Evolutionary conservation across 1,139 yeast species (phyloP), one percentile per base, ranked within the genome.

Genomic region (Hyphopichia wangnamkhiaoensis): DNA sequence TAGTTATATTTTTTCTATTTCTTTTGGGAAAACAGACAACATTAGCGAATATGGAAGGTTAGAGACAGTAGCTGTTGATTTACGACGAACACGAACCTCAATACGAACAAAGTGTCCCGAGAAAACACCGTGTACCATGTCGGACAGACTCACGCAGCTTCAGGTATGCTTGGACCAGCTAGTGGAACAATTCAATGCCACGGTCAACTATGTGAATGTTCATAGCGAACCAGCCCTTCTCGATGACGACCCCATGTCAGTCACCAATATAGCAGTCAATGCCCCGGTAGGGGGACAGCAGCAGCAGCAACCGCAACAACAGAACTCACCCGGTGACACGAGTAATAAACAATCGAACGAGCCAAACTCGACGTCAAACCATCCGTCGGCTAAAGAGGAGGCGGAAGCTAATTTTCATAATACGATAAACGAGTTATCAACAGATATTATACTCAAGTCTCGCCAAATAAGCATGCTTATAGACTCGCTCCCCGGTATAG

Each of bases 121-220:
- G n/a, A n/a, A n/a, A n/a, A n/a, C n/a, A n/a, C 10, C 13, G 6
- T 25, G 14, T 5, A 10, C 31, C 31, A 82, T 82, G 87, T 74
- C 96, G 0, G 98, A 93, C 63, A 71, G 98, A 54, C 71, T 93
- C 29, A 90, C 98, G 1, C 98, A 93, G 59, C 76, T 93, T 26
- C 98, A 93, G 58, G 78, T 87, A 34, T 90, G 98, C 52, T 69
- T 93, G 35, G 98, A 93, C 63, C 96, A 86, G 68, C 79, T 93
- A 42, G 81, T 89, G 41, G 96, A 88, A 48, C 97, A 91, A 65
- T 88, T 90, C 68, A 86, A 88, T 58, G 94, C 97, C 5, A 84
- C 97, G 1, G 72, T 93, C 39, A 87, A 88, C 58, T 90, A 90
- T 55, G 84, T 91, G 32, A 94, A 89, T 58, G 56, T 61, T 18